A percentile compares a stretch with the other conserved stretches of the same genome.
Evolutionary conservation across 2,329 filamentous ascomycete genomes (phyloP).

Genomic region (Emmonsiellopsis sp.): DNA sequence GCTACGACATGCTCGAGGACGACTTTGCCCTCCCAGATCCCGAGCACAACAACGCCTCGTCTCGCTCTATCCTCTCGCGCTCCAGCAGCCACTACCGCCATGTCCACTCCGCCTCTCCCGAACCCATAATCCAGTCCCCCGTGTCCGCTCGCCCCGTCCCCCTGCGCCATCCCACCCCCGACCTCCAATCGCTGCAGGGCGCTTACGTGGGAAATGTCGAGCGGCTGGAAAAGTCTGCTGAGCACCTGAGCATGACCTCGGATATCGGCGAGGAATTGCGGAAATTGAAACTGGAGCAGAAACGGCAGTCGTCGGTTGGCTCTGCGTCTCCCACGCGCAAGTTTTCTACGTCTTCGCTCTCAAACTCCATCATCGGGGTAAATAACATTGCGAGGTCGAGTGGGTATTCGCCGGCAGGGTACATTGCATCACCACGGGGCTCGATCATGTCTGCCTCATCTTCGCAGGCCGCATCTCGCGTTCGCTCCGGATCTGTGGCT

Average conservation of each 20-base stretch:
- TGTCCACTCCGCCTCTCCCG: slow-evolving; percentile 15
- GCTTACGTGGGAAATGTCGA: slow-evolving; percentile 43
- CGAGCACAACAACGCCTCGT: neutral
- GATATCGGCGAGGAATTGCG: slow-evolving; percentile 39
- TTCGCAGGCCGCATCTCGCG: slow-evolving; percentile 20
- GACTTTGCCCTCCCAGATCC: slow-evolving; percentile 28
- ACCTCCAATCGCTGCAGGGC: slow-evolving; percentile 42
- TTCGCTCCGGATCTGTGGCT: slow-evolving; percentile 27
- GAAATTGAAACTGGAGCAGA: slow-evolving; percentile 38
- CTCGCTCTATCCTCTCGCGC: neutral
- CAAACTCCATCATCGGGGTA: slow-evolving; percentile 32
- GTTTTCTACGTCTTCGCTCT: slow-evolving; percentile 29
- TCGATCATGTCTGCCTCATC: slow-evolving; percentile 31
- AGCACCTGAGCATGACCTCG: slow-evolving; percentile 39
- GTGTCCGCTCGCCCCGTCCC: slow-evolving; percentile 33
- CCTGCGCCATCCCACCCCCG: slow-evolving; percentile 41
- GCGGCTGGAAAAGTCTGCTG: slow-evolving; percentile 40
- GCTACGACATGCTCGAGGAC: slow-evolving; percentile 40
- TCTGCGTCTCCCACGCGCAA: slow-evolving; percentile 17
- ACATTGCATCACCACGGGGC: slow-evolving; percentile 31
- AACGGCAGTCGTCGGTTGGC: slow-evolving; percentile 24
- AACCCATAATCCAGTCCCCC: slow-evolving; percentile 29
- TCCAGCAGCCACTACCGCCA: neutral
- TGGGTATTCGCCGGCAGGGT: slow-evolving; percentile 32
- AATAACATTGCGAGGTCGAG: slow-evolving; percentile 29